Percentiles rank a stretch among this genome's conserved stretches.
phyloP scores from a whole-genome alignment of 192 early-diverging fungal species.

The Helicostylum pulchrum region DNA sequence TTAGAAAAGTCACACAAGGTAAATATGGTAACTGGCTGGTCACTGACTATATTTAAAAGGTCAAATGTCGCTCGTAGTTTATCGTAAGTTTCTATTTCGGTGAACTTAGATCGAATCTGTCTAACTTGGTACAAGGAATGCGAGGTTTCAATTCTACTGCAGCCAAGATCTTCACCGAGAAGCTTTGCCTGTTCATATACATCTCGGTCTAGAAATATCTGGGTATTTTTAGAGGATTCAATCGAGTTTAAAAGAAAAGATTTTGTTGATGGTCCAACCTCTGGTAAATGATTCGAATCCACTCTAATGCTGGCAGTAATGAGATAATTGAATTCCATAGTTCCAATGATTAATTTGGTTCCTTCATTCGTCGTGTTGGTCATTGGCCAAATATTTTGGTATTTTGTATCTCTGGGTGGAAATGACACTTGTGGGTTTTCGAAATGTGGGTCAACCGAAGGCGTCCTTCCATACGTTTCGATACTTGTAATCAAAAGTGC shows the following conservation, averaged over 20 bases:
- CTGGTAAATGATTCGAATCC: conserved; percentile 13
- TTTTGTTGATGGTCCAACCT: conserved; percentile 22
- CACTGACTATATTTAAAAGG: not conserved
- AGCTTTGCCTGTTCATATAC: too few species aligned
- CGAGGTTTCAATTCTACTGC: conserved; percentile 18
- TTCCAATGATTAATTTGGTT: conserved; percentile 24
- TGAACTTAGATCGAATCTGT: not conserved
- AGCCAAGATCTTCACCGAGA: conserved; percentile 16
- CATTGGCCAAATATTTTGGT: conserved; percentile 17
- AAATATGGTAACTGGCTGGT: conserved; percentile 4
- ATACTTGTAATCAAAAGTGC: conserved; percentile 23
- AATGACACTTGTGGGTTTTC: conserved; percentile 14
- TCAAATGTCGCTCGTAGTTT: not conserved
- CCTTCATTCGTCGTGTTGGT: conserved; percentile 11
- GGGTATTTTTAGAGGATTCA: conserved; percentile 16
- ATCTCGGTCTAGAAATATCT: too few species aligned
- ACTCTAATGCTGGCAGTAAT: conserved; percentile 26
- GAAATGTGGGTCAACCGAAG: conserved; percentile 19
- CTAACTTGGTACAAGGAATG: conserved; percentile 13
- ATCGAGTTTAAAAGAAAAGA: conserved; percentile 19
- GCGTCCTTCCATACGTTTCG: conserved; percentile 24
- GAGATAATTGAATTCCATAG: conserved; percentile 23
- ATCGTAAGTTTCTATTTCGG: not conserved
- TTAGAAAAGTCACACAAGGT: conserved; percentile 1
- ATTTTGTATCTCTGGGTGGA: conserved; percentile 10